Conservation (phyloP, 208 protist genomes). For the Acanthamoeba royreba region DNA sequence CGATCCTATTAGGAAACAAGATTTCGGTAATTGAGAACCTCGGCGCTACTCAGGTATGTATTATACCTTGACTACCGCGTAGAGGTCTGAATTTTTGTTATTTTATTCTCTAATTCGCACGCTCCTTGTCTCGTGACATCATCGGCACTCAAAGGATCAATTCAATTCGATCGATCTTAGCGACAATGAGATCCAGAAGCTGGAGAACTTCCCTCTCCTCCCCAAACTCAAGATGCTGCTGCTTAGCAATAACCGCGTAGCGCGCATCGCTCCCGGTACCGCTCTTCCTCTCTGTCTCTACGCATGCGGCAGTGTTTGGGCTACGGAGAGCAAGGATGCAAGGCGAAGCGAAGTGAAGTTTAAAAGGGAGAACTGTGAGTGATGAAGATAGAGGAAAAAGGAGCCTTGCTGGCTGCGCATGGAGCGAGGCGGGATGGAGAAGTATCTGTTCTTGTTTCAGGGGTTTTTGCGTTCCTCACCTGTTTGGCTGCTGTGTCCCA, state of each 20-base stretch:
- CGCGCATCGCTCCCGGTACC: slow-evolving; percentile 59
- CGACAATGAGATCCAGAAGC: slow-evolving; percentile 81
- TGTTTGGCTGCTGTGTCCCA: neutral
- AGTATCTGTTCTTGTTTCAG: neutral
- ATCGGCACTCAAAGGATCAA: slow-evolving; percentile 72
- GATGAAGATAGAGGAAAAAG: too few relatives aligned
- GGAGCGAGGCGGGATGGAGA: neutral
- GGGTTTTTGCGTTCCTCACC: neutral
- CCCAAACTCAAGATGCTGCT: slow-evolving; percentile 79
- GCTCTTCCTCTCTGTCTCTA: neutral
- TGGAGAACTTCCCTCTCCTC: slow-evolving; percentile 82
- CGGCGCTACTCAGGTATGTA: slow-evolving; percentile 66
- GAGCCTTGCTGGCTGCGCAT: too few relatives aligned
- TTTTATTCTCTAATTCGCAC: neutral
- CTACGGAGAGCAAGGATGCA: neutral
- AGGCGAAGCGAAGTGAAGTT: too few relatives aligned
- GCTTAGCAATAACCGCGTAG: slow-evolving; percentile 81
- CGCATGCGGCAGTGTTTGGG: neutral
- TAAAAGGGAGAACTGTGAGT: too few relatives aligned
- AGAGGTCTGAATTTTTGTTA: neutral
- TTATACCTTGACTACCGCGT: neutral
- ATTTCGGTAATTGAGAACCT: slow-evolving; percentile 82
- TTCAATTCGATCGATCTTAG: slow-evolving; percentile 86
- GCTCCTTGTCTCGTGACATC: neutral
- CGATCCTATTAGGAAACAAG: slow-evolving; percentile 59